phyloP scores from a whole-genome alignment of 2,329 filamentous ascomycete species.

The Penicillium sp. region DNA sequence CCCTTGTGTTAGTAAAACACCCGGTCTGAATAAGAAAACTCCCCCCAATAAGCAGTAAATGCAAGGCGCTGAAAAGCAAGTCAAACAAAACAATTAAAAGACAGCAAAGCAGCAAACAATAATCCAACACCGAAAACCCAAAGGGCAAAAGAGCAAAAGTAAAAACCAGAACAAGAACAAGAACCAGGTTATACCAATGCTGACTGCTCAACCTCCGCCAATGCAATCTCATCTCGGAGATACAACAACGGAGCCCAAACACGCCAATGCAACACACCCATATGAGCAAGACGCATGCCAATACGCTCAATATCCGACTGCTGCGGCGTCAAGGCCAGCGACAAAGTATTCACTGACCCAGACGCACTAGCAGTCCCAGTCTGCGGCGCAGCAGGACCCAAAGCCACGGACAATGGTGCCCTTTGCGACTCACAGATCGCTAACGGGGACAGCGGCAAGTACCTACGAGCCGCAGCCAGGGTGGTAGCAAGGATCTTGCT shows the following conservation, averaged over 20 bases:
- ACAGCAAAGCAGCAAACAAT: neutral
- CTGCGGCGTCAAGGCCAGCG: slow-evolving; percentile 22
- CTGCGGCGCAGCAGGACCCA: slow-evolving; percentile 9
- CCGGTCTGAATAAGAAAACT: neutral
- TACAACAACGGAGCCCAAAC: slow-evolving; percentile 82
- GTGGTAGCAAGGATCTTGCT: slow-evolving; percentile 36
- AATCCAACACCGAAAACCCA: neutral
- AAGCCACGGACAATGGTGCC: slow-evolving; percentile 18
- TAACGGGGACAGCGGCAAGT: slow-evolving; percentile 43
- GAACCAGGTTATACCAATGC: slow-evolving; percentile 15
- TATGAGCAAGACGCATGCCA: slow-evolving; percentile 75
- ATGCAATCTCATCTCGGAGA: slow-evolving; percentile 29
- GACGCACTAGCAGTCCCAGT: neutral
- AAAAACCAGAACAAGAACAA: neutral
- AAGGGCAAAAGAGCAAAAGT: neutral
- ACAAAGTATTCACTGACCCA: neutral
- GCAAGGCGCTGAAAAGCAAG: slow-evolving; percentile 23
- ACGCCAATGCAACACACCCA: slow-evolving; percentile 84
- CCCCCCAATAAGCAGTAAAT: slow-evolving; percentile 5
- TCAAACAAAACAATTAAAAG: slow-evolving; percentile 9
- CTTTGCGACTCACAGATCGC: slow-evolving; percentile 47
- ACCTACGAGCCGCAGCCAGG: slow-evolving; percentile 35
- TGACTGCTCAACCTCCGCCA: slow-evolving; percentile 10
- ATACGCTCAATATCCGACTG: slow-evolving; percentile 51
- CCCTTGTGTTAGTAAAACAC: slow-evolving; percentile 1